Evolutionary conservation across 164 flowering plant genomes (phyloP).

Genomic region (Warburgia ugandensis): DNA sequence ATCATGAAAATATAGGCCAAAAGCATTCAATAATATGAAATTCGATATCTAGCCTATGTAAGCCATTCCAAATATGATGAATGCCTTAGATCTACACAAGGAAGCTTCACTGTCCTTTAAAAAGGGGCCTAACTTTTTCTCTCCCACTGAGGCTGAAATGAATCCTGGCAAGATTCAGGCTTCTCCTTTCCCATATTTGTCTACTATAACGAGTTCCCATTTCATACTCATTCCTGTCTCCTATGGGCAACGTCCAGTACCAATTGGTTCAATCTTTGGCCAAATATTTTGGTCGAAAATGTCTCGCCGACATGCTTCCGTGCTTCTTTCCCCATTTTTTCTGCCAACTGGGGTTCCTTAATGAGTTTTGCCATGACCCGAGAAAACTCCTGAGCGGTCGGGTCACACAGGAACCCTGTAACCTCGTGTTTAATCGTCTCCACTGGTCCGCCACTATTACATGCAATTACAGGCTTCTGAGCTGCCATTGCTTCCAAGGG

Average conservation of each 20-base stretch:
- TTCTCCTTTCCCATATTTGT: too few relatives aligned
- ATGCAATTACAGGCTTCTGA: conserved; percentile 84
- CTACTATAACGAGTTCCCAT: too few relatives aligned
- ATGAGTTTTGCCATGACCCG: conserved; percentile 66
- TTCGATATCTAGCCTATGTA: too few relatives aligned
- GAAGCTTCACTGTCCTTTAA: too few relatives aligned
- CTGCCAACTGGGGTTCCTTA: conserved; percentile 45
- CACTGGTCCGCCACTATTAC: conserved; percentile 95
- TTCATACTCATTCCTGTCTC: conserved; percentile 1
- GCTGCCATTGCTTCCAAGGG: conserved; percentile 99
- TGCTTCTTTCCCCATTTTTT: conserved; percentile 64
- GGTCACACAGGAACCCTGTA: conserved; percentile 83
- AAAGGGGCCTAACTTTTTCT: too few relatives aligned
- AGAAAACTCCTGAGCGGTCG: conserved; percentile 58
- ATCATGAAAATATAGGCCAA: too few relatives aligned
- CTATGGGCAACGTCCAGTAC: conserved; percentile 29
- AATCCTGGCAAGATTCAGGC: too few relatives aligned
- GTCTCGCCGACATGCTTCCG: conserved; percentile 51
- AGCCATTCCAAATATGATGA: too few relatives aligned
- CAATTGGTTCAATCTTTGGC: conserved; percentile 52
- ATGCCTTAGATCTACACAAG: too few relatives aligned
- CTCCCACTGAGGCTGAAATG: too few relatives aligned
- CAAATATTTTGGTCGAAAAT: conserved; percentile 72
- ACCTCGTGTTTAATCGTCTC: conserved; percentile 67
- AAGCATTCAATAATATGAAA: too few relatives aligned